phyloP scores from a whole-genome alignment of 441 rosid species.

The Pelargonium cotyledonis region DNA sequence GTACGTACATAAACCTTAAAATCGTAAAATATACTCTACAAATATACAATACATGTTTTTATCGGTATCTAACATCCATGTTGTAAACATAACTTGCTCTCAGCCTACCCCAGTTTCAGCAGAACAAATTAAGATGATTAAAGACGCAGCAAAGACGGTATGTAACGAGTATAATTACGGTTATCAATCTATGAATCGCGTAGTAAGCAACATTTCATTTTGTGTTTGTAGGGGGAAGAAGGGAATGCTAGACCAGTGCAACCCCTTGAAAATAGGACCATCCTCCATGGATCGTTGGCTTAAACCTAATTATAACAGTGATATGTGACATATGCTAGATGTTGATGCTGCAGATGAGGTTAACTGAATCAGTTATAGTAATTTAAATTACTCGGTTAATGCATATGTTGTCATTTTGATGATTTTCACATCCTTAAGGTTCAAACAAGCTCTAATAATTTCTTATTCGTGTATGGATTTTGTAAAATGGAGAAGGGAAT shows the following conservation, averaged over 20 bases:
- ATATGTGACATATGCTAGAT: too few relatives aligned
- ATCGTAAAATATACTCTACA: not conserved
- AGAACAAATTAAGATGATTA: not conserved
- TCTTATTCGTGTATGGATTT: not conserved
- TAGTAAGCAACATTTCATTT: too few relatives aligned
- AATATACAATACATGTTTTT: too few relatives aligned
- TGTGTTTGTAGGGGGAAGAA: not conserved
- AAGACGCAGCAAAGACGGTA: not conserved
- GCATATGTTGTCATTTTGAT: too few relatives aligned
- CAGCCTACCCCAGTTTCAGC: not conserved
- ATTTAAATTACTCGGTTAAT: too few relatives aligned
- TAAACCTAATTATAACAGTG: not conserved
- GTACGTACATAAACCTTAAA: not conserved
- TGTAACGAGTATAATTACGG: not conserved
- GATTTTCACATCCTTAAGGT: too few relatives aligned
- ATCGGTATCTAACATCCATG: too few relatives aligned
- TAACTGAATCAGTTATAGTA: too few relatives aligned
- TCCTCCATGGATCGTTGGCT: not conserved
- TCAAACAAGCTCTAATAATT: too few relatives aligned
- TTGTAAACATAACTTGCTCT: too few relatives aligned
- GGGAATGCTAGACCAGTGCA: not conserved
- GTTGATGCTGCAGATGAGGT: too few relatives aligned
- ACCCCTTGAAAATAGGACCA: not conserved
- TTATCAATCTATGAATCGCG: too few relatives aligned
- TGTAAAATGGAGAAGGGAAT: slow-evolving; percentile 45